phyloP scores from a whole-genome alignment of 331 rosid genomes.

The Rhamnella rubrinervis region DNA sequence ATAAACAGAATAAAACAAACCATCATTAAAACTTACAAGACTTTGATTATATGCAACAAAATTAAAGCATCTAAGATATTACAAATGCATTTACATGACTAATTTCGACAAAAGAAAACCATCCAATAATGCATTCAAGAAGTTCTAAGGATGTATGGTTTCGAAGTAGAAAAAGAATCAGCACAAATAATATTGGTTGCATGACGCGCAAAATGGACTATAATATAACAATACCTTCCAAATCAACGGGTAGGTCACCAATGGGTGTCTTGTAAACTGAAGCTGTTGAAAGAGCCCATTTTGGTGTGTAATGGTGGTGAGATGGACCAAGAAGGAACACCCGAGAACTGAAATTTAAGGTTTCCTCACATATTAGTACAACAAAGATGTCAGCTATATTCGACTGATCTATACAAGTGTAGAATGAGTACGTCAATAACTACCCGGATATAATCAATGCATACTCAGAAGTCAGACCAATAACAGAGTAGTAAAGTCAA shows the following conservation, averaged over 20 bases:
- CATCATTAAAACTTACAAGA: slow-evolving; percentile 14
- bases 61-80: neutral
- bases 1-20: slow-evolving; percentile 16
- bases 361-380: slow-evolving; percentile 22
- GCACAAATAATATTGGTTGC: neutral
- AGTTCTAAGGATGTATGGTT: neutral
- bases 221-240: slow-evolving; percentile 63
- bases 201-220: neutral
- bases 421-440: neutral
- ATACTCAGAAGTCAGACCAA: no score
- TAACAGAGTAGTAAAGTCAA: neutral
- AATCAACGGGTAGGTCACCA: slow-evolving; percentile 87
- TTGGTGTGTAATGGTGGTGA: slow-evolving; percentile 84
- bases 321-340: slow-evolving; percentile 98
- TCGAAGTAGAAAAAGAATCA: neutral
- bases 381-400: slow-evolving; percentile 9
- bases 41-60: neutral
- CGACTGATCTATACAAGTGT: neutral
- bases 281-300: slow-evolving; percentile 88
- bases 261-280: slow-evolving; percentile 92
- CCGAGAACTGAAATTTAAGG: slow-evolving; percentile 59
- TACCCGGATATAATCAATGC: neutral
- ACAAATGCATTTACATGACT: neutral
- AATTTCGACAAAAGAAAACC: neutral
- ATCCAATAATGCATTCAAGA: neutral